These are phyloP conservation scores for Balamuthia mandrillaris DNA, from an alignment of 208 protist species.

Conservation along the genomic window DNA sequence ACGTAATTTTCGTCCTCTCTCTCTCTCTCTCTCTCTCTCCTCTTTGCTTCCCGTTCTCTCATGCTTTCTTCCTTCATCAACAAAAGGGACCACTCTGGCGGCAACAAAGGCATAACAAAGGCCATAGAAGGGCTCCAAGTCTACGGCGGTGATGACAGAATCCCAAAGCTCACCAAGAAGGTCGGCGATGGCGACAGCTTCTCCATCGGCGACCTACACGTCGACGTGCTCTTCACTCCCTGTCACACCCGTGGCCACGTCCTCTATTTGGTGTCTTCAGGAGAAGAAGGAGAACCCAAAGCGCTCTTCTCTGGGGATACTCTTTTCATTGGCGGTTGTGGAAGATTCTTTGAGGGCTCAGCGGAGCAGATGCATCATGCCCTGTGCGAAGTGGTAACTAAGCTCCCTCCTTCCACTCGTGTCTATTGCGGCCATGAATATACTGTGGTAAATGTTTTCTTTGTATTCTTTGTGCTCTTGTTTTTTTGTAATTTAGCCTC, in stretches of 20 bases:
- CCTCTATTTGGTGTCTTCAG: constrained; percentile 31
- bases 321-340: constrained; percentile 85
- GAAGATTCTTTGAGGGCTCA: constrained; percentile 87
- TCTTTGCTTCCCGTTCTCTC: no score
- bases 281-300: constrained; percentile 42
- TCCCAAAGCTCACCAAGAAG: constrained; percentile 68
- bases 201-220: constrained; percentile 67
- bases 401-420: constrained; percentile 30
- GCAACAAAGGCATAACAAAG: constrained; percentile 72
- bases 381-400: constrained; percentile 14
- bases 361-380: constrained; percentile 54
- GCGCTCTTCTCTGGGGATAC: constrained; percentile 88
- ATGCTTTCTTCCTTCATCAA: no score
- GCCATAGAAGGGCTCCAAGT: constrained; percentile 52
- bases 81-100: constrained; percentile 79
- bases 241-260: constrained; percentile 85
- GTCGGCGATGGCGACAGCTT: constrained; percentile 73
- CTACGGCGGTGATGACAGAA: constrained; percentile 73
- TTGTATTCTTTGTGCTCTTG: no score
- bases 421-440: constrained; percentile 65
- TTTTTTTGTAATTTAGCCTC: no score
- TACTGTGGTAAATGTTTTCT: constrained; percentile 34
- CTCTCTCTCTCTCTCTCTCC: neutral
- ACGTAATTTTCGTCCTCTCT: no score
- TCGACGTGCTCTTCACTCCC: constrained; percentile 78